Conservation (phyloP, 768 basidiomycete species). For the Scleroderma bovista region DNA sequence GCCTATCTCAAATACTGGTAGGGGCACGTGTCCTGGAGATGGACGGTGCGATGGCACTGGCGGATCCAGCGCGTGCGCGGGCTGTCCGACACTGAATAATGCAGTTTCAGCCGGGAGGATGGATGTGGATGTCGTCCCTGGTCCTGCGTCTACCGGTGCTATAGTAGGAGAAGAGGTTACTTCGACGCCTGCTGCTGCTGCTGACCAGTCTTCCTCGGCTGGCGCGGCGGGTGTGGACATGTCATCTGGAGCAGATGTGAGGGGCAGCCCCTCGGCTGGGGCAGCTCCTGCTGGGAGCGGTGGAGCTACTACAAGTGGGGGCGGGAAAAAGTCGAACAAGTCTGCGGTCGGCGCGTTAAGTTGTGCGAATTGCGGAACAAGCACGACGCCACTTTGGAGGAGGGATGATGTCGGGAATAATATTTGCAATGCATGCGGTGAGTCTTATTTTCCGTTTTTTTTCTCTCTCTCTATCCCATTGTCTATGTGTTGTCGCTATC, state of each 20-base stretch:
- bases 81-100: constrained; percentile 98
- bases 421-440: constrained; percentile 94
- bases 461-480: not conserved
- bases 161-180: constrained; percentile 7
- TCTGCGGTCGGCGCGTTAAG: constrained; percentile 65
- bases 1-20: constrained; percentile 22
- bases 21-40: constrained; percentile 95
- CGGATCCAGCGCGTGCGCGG: constrained; percentile 86
- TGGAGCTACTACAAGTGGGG: constrained; percentile 6
- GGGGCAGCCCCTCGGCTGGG: constrained; percentile 1
- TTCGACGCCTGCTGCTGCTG: constrained; percentile 26
- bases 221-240: constrained; percentile 12
- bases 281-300: constrained; percentile 11
- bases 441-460: constrained; percentile 30
- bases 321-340: constrained; percentile 25
- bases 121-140: constrained; percentile 32
- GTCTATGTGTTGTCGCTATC: not conserved
- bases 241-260: constrained; percentile 28
- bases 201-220: not conserved
- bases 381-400: constrained; percentile 86
- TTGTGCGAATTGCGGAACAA: constrained; percentile 87
- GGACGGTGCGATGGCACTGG: constrained; percentile 97
- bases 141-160: constrained; percentile 16
- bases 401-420: constrained; percentile 88
- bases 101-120: constrained; percentile 42